These are phyloP conservation scores for Dothistroma septosporum DNA, from an alignment of 2,329 filamentous ascomycete genomes.

Conservation along the genomic window DNA sequence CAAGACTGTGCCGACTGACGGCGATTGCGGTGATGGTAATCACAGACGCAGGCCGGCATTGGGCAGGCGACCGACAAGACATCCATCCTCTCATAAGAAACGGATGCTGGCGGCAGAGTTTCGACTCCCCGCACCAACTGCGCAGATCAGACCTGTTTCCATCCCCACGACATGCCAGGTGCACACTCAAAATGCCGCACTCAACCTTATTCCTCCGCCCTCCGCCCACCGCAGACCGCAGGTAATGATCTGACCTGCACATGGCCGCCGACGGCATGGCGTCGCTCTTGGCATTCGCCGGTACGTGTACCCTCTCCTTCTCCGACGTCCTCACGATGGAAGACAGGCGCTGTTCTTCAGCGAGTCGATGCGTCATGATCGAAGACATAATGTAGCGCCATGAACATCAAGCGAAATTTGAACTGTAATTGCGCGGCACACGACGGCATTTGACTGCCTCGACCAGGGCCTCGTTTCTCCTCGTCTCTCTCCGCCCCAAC, in stretches of 20 bases:
- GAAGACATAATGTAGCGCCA: neutral
- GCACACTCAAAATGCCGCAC: neutral
- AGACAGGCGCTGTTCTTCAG: neutral
- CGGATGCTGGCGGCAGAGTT: neutral
- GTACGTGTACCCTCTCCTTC: neutral
- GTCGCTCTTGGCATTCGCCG: neutral
- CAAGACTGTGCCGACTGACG: conserved; percentile 17
- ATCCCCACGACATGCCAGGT: no score
- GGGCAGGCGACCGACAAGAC: neutral
- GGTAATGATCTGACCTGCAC: neutral
- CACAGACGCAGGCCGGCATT: neutral
- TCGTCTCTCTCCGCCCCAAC: neutral
- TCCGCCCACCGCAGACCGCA: no score
- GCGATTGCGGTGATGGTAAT: conserved; percentile 7
- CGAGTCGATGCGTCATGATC: neutral
- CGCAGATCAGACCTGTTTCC: no score
- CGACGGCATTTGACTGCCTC: neutral
- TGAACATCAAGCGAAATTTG: neutral
- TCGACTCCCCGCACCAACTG: no score
- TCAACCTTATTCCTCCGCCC: neutral
- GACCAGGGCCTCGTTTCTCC: no score
- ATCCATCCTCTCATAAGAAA: neutral
- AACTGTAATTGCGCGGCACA: neutral
- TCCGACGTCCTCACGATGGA: neutral
- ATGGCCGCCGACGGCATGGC: neutral